Conservation (phyloP, 129 eudicot genomes). For the Centaurea solstitialis region DNA sequence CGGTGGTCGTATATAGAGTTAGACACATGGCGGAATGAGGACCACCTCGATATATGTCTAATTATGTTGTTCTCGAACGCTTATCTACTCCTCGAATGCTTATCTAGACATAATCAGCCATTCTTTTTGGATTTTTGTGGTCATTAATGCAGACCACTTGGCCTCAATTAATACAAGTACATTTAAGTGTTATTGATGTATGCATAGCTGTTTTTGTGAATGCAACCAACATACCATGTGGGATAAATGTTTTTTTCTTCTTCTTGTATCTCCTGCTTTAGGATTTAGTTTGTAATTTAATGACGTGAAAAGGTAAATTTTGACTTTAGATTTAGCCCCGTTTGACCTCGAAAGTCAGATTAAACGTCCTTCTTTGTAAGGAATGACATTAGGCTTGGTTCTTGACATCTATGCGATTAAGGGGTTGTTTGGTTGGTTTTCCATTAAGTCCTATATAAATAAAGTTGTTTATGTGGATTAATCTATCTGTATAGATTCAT, state of each 20-base stretch:
- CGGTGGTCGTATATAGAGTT: not conserved
- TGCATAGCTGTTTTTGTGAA: slow-evolving; percentile 25
- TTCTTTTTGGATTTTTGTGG: not conserved
- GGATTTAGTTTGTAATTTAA: not conserved
- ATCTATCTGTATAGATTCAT: too few species aligned
- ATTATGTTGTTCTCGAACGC: slow-evolving; percentile 18
- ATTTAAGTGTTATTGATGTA: slow-evolving; percentile 18
- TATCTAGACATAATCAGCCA: slow-evolving; percentile 15
- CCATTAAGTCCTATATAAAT: too few species aligned
- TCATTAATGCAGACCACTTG: slow-evolving; percentile 18
- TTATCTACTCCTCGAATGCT: not conserved
- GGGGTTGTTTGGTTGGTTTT: too few species aligned
- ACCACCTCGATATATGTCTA: slow-evolving; percentile 19
- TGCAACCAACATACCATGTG: slow-evolving; percentile 32
- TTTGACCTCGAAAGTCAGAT: slow-evolving; percentile 10
- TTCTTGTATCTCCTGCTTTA: slow-evolving; percentile 10
- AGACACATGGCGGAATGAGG: slow-evolving; percentile 12
- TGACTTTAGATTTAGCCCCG: not conserved
- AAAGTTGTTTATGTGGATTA: too few species aligned
- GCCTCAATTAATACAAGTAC: slow-evolving; percentile 12
- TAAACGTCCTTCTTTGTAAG: not conserved
- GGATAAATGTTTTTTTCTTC: slow-evolving; percentile 13
- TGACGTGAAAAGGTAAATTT: not conserved
- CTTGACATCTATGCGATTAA: too few species aligned
- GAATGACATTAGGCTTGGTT: not conserved